phyloP scores from a whole-genome alignment of 768 basidiomycete genomes.

The Amanita pseudoporphyria region DNA sequence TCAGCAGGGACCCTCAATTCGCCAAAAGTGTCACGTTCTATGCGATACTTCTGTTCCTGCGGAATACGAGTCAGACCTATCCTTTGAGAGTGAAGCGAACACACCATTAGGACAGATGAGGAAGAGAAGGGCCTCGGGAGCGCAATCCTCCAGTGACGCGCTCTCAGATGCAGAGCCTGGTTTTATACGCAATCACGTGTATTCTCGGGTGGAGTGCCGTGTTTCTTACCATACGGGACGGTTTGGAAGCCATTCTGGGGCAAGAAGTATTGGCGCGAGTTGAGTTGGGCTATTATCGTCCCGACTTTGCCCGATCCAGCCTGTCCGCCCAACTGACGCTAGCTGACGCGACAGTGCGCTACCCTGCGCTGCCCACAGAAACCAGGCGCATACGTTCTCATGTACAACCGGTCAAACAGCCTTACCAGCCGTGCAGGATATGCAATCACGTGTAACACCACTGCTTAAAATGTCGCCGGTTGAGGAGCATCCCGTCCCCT shows the following conservation, averaged over 20 bases:
- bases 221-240: conserved; percentile 14
- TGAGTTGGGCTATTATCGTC: neutral
- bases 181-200: conserved; percentile 2
- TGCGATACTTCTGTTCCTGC: conserved; percentile 43
- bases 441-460: conserved; percentile 17
- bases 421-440: neutral
- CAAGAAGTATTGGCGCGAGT: neutral
- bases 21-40: conserved; percentile 93
- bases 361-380: too few species aligned
- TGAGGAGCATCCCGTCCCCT: conserved; percentile 3
- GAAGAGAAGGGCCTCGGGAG: conserved; percentile 2
- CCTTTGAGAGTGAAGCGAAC: neutral
- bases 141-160: neutral
- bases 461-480: conserved; percentile 5
- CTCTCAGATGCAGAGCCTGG: conserved; percentile 1
- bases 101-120: conserved; percentile 1
- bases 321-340: too few species aligned
- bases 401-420: neutral
- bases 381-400: too few species aligned
- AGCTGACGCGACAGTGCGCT: too few species aligned
- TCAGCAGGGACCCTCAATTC: conserved; percentile 70
- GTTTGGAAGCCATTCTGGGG: conserved; percentile 2
- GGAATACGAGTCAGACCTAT: neutral
- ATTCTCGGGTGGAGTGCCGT: conserved; percentile 1
- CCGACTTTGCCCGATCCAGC: neutral